These are phyloP conservation scores for Blastobotrys attinorum DNA, from an alignment of 805 yeast genomes.

Conservation along the genomic window DNA sequence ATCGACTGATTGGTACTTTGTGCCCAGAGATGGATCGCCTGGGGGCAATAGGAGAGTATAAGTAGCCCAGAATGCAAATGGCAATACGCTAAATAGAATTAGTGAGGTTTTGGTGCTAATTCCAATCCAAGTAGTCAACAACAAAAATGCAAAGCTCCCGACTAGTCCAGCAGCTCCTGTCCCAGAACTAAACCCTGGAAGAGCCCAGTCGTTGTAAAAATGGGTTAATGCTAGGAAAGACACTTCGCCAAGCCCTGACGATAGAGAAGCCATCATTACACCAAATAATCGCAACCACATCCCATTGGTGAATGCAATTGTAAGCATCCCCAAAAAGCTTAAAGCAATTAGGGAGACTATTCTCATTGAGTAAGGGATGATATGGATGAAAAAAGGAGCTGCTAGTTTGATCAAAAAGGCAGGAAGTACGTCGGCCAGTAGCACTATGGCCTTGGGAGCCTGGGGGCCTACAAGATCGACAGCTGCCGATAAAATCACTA, in stretches of 20 bases:
- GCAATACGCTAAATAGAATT: conserved; percentile 43
- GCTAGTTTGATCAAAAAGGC: conserved; percentile 60
- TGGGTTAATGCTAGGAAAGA: conserved; percentile 86
- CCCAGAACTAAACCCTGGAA: conserved; percentile 88
- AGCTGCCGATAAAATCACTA: conserved; percentile 86
- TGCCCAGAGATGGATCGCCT: not conserved
- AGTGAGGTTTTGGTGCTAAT: conserved; percentile 49
- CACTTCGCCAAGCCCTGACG: conserved; percentile 87
- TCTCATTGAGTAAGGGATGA: conserved; percentile 50
- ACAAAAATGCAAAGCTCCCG: conserved; percentile 63
- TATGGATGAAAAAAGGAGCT: conserved; percentile 76
- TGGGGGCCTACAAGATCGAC: conserved; percentile 78
- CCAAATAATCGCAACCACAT: conserved; percentile 49
- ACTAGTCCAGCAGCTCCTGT: conserved; percentile 93
- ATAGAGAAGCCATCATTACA: conserved; percentile 66
- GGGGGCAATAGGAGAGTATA: conserved; percentile 27
- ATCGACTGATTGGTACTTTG: conserved; percentile 4
- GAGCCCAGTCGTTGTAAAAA: conserved; percentile 49
- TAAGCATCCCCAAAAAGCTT: conserved; percentile 67
- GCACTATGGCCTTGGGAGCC: conserved; percentile 78
- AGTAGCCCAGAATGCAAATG: conserved; percentile 25
- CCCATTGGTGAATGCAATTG: conserved; percentile 41
- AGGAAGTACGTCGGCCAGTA: conserved; percentile 82
- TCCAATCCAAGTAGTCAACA: conserved; percentile 61
- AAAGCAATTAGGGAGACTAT: conserved; percentile 46